Evolutionary conservation across 2,329 filamentous ascomycete genomes (phyloP).

Genomic region (Rhynchosporium secalis): DNA sequence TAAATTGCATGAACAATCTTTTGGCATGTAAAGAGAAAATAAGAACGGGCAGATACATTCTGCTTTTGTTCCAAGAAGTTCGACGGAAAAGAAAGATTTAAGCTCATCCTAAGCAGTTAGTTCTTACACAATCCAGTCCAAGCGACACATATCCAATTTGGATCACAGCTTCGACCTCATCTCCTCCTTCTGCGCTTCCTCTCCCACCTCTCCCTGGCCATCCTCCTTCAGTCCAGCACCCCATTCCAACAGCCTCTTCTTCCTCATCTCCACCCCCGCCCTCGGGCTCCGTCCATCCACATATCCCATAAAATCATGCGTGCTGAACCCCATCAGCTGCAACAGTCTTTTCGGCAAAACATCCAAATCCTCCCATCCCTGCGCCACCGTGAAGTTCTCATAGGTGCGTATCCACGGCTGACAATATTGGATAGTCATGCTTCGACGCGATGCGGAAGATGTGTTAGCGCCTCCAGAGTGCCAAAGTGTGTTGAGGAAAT

Average conservation of each 20-base stretch:
- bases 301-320: conserved; percentile 38
- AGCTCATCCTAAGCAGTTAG: no score
- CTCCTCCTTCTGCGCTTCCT: neutral
- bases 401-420: conserved; percentile 43
- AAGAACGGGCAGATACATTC: no score
- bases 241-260: conserved; percentile 37
- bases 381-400: conserved; percentile 43
- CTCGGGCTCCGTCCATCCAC: conserved; percentile 36
- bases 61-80: no score
- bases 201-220: neutral
- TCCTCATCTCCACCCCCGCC: conserved; percentile 37
- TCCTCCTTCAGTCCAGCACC: conserved; percentile 18
- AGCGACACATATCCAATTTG: no score
- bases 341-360: conserved; percentile 33
- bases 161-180: neutral
- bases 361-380: conserved; percentile 40
- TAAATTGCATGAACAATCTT: no score
- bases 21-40: no score
- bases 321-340: conserved; percentile 35
- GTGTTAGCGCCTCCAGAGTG: conserved; percentile 37
- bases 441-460: conserved; percentile 26
- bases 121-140: no score
- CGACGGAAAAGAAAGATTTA: no score
- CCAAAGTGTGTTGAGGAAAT: conserved; percentile 38
- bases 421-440: conserved; percentile 38